Conservation (phyloP, 306 rosid genomes). For the Calophaca sinica region DNA sequence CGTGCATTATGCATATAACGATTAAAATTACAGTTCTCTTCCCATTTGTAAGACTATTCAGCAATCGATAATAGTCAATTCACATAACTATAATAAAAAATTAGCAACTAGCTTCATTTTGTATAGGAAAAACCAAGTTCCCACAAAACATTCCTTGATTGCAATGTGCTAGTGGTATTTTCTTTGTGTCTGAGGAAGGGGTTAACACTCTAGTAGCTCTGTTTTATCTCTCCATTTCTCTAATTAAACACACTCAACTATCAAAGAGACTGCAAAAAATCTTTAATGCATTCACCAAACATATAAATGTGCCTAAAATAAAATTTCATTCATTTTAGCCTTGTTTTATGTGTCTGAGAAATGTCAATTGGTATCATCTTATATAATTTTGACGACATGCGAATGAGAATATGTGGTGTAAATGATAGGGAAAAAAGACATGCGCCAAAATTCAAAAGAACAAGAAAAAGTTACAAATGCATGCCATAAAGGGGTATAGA, state of each 20-base stretch:
- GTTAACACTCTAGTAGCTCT: too few species aligned
- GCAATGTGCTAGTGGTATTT: too few species aligned
- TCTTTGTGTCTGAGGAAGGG: too few species aligned
- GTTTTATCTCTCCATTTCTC: too few species aligned
- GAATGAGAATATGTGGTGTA: not conserved
- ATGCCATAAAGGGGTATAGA: not conserved
- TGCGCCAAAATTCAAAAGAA: constrained; percentile 1
- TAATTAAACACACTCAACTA: not conserved
- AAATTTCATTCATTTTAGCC: not conserved
- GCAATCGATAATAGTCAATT: constrained; percentile 1
- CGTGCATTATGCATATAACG: not conserved
- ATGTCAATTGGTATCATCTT: not conserved
- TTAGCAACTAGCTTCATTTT: not conserved
- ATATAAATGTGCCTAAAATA: not conserved
- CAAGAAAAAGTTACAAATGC: not conserved
- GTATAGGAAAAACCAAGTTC: not conserved
- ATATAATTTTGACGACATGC: not conserved
- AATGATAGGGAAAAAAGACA: constrained; percentile 8
- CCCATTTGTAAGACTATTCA: not conserved
- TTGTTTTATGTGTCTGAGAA: not conserved
- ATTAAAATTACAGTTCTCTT: not conserved
- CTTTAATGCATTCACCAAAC: constrained; percentile 1
- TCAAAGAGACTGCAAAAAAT: constrained; percentile 14
- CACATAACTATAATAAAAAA: not conserved
- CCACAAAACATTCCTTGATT: not conserved